phyloP scores from a whole-genome alignment of 305 asterid genomes.

The Rubia tinctorum region DNA sequence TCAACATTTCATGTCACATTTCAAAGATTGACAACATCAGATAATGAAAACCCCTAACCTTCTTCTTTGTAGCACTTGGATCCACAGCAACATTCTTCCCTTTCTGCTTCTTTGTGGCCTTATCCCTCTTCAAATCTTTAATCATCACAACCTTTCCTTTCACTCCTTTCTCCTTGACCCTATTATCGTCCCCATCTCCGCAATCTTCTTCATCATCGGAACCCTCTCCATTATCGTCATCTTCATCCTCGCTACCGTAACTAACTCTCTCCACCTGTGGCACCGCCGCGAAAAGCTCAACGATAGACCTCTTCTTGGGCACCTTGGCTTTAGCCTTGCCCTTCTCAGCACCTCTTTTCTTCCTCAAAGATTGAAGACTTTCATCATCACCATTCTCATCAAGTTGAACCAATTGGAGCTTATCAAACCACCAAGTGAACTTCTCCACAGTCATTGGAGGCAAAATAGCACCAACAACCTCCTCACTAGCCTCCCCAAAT shows the following conservation, averaged over 20 bases:
- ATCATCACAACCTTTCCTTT: constrained; percentile 30
- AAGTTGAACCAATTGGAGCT: constrained; percentile 22
- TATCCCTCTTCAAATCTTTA: constrained; percentile 28
- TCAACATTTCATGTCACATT: constrained; percentile 21
- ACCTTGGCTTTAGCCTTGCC: constrained; percentile 29
- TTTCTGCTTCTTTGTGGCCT: constrained; percentile 33
- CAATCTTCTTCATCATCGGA: constrained; percentile 11
- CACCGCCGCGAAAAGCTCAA: constrained; percentile 64
- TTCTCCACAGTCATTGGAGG: constrained; percentile 61
- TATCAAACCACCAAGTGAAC: constrained; percentile 73
- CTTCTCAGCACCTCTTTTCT: constrained; percentile 17
- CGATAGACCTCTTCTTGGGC: constrained; percentile 70
- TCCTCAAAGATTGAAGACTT: constrained; percentile 17
- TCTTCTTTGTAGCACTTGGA: constrained; percentile 38
- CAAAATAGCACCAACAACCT: constrained; percentile 34
- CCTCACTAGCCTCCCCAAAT: constrained; percentile 39
- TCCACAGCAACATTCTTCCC: constrained; percentile 20
- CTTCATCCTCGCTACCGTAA: constrained; percentile 20
- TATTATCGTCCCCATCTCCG: constrained; percentile 19
- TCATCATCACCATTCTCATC: constrained; percentile 19
- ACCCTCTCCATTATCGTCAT: constrained; percentile 13
- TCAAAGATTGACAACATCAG: constrained; percentile 5
- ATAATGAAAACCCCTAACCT: constrained; percentile 38
- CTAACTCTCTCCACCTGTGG: constrained; percentile 46
- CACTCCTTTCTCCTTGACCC: constrained; percentile 26